These are phyloP conservation scores for Colletotrichum orchidophilum DNA, from an alignment of 2,329 filamentous ascomycete genomes.

Conservation along the genomic window DNA sequence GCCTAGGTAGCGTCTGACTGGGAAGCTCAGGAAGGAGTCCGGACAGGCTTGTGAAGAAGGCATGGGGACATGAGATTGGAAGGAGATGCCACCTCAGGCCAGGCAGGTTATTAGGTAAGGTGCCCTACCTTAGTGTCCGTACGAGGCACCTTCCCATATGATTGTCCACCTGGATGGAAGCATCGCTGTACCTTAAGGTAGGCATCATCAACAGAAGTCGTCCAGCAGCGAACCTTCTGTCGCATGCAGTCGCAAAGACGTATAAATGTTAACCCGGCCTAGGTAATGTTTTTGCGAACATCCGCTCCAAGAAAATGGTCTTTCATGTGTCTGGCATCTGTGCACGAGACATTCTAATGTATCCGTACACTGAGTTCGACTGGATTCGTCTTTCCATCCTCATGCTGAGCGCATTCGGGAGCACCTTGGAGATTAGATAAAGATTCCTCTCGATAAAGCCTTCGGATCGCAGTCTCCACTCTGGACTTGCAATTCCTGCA, in stretches of 20 bases:
- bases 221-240: neutral
- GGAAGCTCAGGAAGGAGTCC: no score
- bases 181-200: no score
- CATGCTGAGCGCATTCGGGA: neutral
- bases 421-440: neutral
- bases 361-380: no score
- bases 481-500: neutral
- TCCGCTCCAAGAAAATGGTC: neutral
- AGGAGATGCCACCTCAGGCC: neutral
- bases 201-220: no score
- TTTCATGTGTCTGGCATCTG: neutral
- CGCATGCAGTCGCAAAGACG: neutral
- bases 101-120: no score
- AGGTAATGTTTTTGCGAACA: neutral
- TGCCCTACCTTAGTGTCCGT: no score
- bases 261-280: no score
- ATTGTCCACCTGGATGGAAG: no score
- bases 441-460: neutral
- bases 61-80: neutral
- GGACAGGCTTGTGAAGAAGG: no score
- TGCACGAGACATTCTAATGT: neutral
- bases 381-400: neutral
- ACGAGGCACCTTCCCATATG: no score
- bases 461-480: neutral
- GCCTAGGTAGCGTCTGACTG: no score